Evolutionary conservation across 495 filamentous ascomycete species (phyloP), one percentile per base, ranked within the genome.

Genomic region (Neurospora sp.): DNA sequence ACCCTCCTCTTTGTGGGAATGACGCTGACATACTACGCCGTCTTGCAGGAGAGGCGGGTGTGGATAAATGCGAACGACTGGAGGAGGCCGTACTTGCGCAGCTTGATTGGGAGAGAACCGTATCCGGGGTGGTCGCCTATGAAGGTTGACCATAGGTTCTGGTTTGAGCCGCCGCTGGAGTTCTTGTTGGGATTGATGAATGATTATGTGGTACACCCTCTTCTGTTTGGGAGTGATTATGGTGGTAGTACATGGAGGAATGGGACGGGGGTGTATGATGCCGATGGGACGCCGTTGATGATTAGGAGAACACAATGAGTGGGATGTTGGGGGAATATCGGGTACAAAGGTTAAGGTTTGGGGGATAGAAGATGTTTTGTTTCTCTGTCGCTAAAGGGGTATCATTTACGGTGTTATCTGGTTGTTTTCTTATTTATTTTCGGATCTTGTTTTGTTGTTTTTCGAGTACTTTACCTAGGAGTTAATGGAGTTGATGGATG

Each of bases 51-150:
- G 71, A 54, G 78, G 5, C 42, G 39, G 4, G 70, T 78, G 39
- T 79, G 78, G 78, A 27, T 74, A 1, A 48, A 37, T 20, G 42
- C 18, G 18, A 79, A 76, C 62, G 72, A 74, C 37, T 77, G 74
- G 74, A 70, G 76, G 23, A 23, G 11, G 2, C 72, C 72, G 6
- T 78, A 79, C 40, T 27, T 76, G 37, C 14, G 18, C 14, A 76
- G 77, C 18, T 41, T 78, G 39, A 38, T 38, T 3, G 18, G 40
- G 3, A 44, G 11, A 48, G 16, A 41, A 35, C 72, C 76, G 46
- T 74, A 77, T 11, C 62, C 71, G 18, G 69, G 16, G 5, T 77
- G 74, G 76, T 73, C 69, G 70, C 74, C 74, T 14, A 4, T 71
- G 16, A 12, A 71, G 18, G 70, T 75, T 12, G 77, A 78, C 27